A percentile compares a stretch with the other conserved stretches of the same genome.
Evolutionary conservation across 441 rosid species (phyloP).

Genomic region (Mallotus japonicus): DNA sequence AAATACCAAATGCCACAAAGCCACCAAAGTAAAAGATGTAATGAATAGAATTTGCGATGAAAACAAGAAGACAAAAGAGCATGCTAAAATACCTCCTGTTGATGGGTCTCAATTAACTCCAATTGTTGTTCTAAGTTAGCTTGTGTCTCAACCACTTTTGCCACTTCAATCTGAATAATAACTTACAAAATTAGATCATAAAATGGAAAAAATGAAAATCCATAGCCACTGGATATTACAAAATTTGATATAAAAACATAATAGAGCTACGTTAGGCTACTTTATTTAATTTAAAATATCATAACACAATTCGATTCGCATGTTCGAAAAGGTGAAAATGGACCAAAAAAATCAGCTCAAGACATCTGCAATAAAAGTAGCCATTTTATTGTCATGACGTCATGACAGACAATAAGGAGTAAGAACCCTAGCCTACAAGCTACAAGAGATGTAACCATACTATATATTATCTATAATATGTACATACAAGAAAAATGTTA

Average conservation of each 20-base stretch:
- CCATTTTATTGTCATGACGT: background rate
- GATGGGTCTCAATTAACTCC: slow-evolving; percentile 97
- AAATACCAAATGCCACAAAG: background rate
- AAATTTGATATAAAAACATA: background rate
- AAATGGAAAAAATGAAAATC: background rate
- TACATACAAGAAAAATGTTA: background rate
- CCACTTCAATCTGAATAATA: slow-evolving; percentile 79
- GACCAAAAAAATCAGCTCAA: background rate
- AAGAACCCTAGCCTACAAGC: background rate
- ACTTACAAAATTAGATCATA: slow-evolving; percentile 5
- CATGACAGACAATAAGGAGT: background rate
- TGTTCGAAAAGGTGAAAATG: background rate
- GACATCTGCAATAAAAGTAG: background rate
- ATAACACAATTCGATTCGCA: background rate
- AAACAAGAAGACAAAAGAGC: background rate
- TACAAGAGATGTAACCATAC: background rate
- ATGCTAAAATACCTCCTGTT: slow-evolving; percentile 70
- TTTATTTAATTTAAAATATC: background rate
- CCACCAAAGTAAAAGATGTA: background rate
- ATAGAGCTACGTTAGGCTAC: background rate
- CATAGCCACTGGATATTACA: background rate
- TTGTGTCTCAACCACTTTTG: slow-evolving; percentile 95
- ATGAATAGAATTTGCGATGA: background rate
- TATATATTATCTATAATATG: background rate
- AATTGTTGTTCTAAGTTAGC: slow-evolving; percentile 72